Evolutionary conservation across 495 filamentous ascomycete genomes (phyloP), one percentile per base, ranked within the genome.

Genomic region (Penicillium turbatum): DNA sequence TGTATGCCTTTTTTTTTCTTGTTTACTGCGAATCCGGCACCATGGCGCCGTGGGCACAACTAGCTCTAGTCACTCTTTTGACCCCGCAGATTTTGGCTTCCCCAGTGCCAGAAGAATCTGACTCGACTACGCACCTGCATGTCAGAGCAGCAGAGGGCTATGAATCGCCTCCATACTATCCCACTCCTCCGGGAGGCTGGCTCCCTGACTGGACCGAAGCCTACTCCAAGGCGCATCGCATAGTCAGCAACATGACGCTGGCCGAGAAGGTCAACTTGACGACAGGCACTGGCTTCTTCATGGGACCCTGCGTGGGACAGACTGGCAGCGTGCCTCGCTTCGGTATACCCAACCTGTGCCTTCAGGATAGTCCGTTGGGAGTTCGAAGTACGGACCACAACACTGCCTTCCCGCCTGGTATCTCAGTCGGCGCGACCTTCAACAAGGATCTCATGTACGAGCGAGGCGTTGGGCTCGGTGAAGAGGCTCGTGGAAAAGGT

Each of bases 231-330:
- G 92, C 92, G 1, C 80, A 81, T 55, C 73, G 67, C 2, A 87
- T 96, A 45, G 92, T 97, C 40, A 82, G 81, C 39, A 85, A 93
- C 69, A 77, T 97, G 71, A 97, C 91, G 0, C 74, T 97, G 43
- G 74, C 87, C 13, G 92, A 97, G 76, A 97, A 97, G 77, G 88
- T 97, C 67, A 97, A 97, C 67, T 65, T 97, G 37, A 96, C 92
- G 0, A 96, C 91, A 2, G 92, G 92, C 44, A 76, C 72, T 7
- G 72, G 72, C 0, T 66, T 68, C 49, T 73, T 58, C 38, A 75
- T 75, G 72, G 74, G 74, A 1, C 74, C 70, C 7, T 77, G 74
- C 31, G 71, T 68, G 0, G 74, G 74, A 2, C 68, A 77, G 26
- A 75, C 72, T 0, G 73, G 73, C 0, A 74, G 71, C 39, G 73